These are phyloP conservation scores for Dimargaris xerosporica DNA, from an alignment of 192 early-diverging fungal species.

Conservation along the genomic window DNA sequence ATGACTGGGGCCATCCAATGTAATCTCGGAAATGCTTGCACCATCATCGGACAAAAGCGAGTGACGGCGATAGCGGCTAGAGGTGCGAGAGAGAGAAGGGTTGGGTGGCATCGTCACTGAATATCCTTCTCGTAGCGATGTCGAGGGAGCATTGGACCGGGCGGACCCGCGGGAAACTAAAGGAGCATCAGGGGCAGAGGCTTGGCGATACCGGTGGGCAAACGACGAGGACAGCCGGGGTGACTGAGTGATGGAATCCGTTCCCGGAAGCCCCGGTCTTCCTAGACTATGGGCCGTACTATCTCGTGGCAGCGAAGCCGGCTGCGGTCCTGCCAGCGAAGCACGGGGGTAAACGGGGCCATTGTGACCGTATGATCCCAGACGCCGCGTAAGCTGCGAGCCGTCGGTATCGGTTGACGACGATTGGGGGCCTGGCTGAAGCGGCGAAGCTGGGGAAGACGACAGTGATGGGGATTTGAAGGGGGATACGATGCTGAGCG, in stretches of 20 bases:
- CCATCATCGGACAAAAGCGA: no score
- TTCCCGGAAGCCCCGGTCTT: not conserved
- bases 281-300: not conserved
- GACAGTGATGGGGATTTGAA: slow-evolving; percentile 12
- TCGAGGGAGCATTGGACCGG: no score
- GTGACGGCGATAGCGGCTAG: no score
- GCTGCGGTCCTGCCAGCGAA: not conserved
- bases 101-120: no score
- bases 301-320: not conserved
- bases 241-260: not conserved
- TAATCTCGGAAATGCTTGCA: no score
- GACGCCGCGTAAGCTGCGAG: not conserved
- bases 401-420: slow-evolving; percentile 9
- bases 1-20: no score
- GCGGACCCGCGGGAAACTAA: no score
- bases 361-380: not conserved
- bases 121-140: no score
- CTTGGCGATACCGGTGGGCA: not conserved
- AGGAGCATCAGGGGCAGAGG: not conserved
- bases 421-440: not conserved
- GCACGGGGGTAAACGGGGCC: not conserved
- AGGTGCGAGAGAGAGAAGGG: no score
- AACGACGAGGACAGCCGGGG: not conserved
- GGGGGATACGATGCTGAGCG: slow-evolving; percentile 4
- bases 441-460: slow-evolving; percentile 5